Evolutionary conservation across 2,329 filamentous ascomycete species (phyloP).

Genomic region (Penicillium corylophilum): DNA sequence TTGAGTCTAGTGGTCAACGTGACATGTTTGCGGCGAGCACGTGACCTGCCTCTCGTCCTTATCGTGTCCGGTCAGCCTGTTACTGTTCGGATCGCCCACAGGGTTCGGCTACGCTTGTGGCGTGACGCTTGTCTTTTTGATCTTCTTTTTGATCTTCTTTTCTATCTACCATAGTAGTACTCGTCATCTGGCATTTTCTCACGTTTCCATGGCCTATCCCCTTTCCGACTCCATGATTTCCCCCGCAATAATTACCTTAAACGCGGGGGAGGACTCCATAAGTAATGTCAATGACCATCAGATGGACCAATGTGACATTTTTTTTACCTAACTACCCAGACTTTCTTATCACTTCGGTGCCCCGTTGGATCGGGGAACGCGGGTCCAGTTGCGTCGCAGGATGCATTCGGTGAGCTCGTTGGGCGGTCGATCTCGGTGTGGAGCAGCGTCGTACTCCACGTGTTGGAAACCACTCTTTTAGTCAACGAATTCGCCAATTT

Average conservation of each 20-base stretch:
- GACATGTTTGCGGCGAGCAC: neutral
- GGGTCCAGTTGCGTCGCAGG: conserved; percentile 4
- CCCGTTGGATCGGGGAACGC: conserved; percentile 2
- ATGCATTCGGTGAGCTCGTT: neutral
- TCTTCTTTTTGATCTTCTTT: too few relatives aligned
- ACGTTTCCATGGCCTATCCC: neutral
- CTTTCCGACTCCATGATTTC: neutral
- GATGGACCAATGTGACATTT: conserved; percentile 16
- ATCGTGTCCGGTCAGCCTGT: too few relatives aligned
- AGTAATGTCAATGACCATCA: neutral
- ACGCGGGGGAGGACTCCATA: conserved; percentile 1
- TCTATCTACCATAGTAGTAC: too few relatives aligned
- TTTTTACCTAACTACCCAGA: conserved; percentile 24
- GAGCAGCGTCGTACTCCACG: conserved; percentile 25
- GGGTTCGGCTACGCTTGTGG: neutral
- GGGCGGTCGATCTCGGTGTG: conserved; percentile 8
- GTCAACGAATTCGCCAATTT: conserved; percentile 14
- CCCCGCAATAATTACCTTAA: conserved; percentile 4
- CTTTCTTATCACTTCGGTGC: conserved; percentile 18
- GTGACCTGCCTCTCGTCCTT: too few relatives aligned
- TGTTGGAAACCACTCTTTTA: conserved; percentile 13
- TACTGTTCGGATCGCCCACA: neutral
- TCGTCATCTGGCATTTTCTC: neutral
- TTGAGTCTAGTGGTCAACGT: too few relatives aligned
- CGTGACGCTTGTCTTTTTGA: neutral